These are phyloP conservation scores for Eucalyptus lansdowneana DNA, from an alignment of 345 rosid genomes.

Conservation along the genomic window DNA sequence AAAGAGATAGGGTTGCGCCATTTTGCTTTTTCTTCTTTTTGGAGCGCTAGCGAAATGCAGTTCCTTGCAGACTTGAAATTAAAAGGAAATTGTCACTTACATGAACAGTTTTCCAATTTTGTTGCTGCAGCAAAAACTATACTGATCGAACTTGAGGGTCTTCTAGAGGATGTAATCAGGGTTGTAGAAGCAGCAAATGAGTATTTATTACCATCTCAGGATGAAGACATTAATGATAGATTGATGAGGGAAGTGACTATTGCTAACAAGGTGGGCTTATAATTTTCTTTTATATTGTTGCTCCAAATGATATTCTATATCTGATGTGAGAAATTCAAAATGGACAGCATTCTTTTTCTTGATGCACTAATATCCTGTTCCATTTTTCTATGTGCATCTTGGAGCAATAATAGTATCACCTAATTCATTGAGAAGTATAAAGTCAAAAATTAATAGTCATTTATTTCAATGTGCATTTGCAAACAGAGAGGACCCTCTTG, in stretches of 20 bases:
- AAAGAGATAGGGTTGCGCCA: not conserved
- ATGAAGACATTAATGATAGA: conserved; percentile 5
- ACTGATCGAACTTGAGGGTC: conserved; percentile 37
- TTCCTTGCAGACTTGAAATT: not conserved
- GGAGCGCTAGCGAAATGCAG: not conserved
- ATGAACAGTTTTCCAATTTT: not conserved
- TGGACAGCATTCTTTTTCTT: not conserved
- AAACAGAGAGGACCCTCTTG: not conserved
- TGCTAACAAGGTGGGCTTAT: conserved; percentile 25
- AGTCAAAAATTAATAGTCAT: not conserved
- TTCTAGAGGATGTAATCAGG: conserved; percentile 27
- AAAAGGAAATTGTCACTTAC: not conserved
- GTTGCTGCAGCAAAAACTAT: conserved; percentile 41
- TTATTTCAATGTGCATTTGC: not conserved
- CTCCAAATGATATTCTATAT: not conserved
- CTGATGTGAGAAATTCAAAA: not conserved
- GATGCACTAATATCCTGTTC: not conserved
- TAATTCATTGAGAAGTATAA: not conserved
- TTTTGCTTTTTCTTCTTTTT: not conserved
- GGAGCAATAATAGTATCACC: not conserved
- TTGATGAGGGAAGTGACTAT: conserved; percentile 5
- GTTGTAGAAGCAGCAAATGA: conserved; percentile 20
- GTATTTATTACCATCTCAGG: conserved; percentile 3
- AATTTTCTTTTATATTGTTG: not conserved
- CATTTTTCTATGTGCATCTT: not conserved